Conservation (phyloP, 129 eudicot species). For the Flaveria trinervia region DNA sequence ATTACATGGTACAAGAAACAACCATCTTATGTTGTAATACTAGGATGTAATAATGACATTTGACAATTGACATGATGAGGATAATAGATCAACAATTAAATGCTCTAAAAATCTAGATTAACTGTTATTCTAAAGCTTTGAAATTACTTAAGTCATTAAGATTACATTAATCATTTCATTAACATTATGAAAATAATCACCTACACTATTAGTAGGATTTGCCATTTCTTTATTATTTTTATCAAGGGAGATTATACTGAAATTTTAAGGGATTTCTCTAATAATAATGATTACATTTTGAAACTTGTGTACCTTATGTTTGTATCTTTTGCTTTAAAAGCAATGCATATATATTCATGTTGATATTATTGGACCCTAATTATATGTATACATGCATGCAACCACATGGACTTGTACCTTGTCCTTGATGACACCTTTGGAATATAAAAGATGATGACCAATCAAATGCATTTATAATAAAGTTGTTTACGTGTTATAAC, state of each 20-base stretch:
- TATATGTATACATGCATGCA: conserved; percentile 22
- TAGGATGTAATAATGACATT: neutral
- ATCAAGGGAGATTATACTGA: neutral
- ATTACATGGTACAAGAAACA: neutral
- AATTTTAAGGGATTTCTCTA: neutral
- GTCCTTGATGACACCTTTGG: conserved; percentile 34
- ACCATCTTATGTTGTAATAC: neutral
- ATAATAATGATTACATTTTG: neutral
- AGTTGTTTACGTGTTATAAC: neutral
- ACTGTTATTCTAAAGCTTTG: no score
- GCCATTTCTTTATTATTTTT: no score
- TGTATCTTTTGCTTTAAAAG: conserved; percentile 34
- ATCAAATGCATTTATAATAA: conserved; percentile 21
- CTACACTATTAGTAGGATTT: no score
- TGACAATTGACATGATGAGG: neutral
- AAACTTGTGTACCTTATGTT: no score
- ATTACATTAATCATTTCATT: neutral
- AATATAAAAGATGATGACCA: conserved; percentile 4
- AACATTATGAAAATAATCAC: no score
- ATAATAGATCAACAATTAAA: no score
- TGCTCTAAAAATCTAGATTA: no score
- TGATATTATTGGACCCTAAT: conserved; percentile 29
- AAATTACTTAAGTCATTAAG: neutral
- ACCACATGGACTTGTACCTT: conserved; percentile 35
- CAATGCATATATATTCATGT: conserved; percentile 38